Evolutionary conservation across 768 basidiomycete genomes (phyloP), one percentile per base, ranked within the genome.

Genomic region (Galerina sulciceps): DNA sequence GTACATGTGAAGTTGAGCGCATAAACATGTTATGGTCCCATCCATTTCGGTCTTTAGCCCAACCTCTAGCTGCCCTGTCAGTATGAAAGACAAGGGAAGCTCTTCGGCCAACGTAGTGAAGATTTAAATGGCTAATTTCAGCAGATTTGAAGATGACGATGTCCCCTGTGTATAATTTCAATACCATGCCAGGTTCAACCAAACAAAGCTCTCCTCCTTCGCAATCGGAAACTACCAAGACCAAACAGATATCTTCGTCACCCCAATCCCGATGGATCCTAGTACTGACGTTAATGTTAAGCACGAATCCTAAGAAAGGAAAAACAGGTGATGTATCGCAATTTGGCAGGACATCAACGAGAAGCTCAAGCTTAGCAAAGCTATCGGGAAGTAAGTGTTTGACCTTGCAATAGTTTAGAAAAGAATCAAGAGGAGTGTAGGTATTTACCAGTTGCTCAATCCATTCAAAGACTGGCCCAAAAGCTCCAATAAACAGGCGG

Each of bases 71-170:
- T 15, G 43, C 20, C 5, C 31, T 11, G 26, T 71, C 63, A 10
- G 65, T 62, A 50, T 68, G 69, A 15, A 67, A 53, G 41, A 71
- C 67, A 6, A 71, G 35, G 37, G 68, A 71, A 10, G 58, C 67
- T 36, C 64, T 15, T n/a, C 50, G 17, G 23, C 68, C 68, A 36
- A 42, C 42, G 41, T 56, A 68, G 45, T 67, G 68, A 20, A 65
- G 48, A 50, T 71, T 71, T 22, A 67, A 67, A 45, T 71, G 69
- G 20, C 57, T 66, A 26, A 67, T 59, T 1, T 63, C 37, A 22
- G 31, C 23, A 6, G 70, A 71, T 26, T 51, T 22, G 58, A 71
- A 71, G 14, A 60, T 48, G 13, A 66, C 10, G 3, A 60, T 23
- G 57, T 71, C 65, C 26, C 26, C 26, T 31, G 26, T 34, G 67